Base-by-base conservation (phyloP, 2,329 filamentous ascomycete genomes). In the Penicillium corylophilum region DNA sequence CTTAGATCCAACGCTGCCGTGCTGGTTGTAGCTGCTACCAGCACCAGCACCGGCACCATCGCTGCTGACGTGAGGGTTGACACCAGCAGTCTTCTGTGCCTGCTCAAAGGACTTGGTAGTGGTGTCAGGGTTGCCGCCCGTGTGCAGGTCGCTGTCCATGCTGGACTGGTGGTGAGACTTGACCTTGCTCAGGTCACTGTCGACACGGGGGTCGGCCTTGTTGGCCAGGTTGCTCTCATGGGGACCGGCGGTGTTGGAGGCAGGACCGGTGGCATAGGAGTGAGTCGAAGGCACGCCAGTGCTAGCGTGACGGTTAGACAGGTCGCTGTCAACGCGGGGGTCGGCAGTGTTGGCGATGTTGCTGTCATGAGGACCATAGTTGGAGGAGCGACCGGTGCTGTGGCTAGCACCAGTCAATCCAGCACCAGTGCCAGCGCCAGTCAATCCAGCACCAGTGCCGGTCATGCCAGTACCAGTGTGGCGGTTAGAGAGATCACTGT, bases 71-170 rank as follows among this genome's bases (percentile, higher is more conserved):
- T 28, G 26, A 28, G 26, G 26, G 26, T 28, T 28, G 7, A 28
- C 45, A 26, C 36, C 40, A 26, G 44, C 35, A 20, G 50, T 31
- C 7, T 53, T 12, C 46, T 60, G 57, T 10, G 57, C 52, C 51
- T 58, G 44, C 24, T 58, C 57, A 16, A 60, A 60, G 33, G 47
- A 56, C 31, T 58, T 56, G 26, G 57, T 60, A 24, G 55, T 54
- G 16, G 57, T 60, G n/a, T 51, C 44, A 5, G 46, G 48, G 28
- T 48, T 48, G 55, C 46, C 51, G 36, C 51, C 46, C 10, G 50
- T 46, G 10, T 48, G 51, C 13, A 60, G 50, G 35, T 50, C 55
- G 9, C 48, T 50, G 12, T 49, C 53, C 38, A 60, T 47, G 46
- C 57, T 58, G 28, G 43, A 45, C n/a, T n/a, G n/a, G 42, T 56